Conservation (phyloP, 177 flowering plant genomes). For the Vitis hybrid region DNA sequence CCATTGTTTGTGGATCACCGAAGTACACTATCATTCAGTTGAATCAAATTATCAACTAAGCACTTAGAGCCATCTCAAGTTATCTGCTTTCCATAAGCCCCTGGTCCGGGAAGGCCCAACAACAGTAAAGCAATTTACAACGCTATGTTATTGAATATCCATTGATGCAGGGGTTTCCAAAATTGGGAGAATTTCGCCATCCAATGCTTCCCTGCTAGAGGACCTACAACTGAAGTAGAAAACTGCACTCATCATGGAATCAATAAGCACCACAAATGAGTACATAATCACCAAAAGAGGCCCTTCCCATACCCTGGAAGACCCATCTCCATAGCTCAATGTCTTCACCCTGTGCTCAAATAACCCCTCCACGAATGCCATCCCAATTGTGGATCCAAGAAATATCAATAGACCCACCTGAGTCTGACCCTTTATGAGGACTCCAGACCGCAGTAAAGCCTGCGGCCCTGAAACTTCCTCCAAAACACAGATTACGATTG, state of each 20-base stretch:
- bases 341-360: slow-evolving; percentile 97
- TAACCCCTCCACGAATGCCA: slow-evolving; percentile 87
- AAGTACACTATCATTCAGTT: too few species aligned
- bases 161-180: slow-evolving; percentile 37
- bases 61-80: too few species aligned
- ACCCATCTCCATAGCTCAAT: slow-evolving; percentile 96
- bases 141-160: slow-evolving; percentile 6
- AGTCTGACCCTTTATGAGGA: slow-evolving; percentile 84
- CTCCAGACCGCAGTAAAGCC: slow-evolving; percentile 70
- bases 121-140: too few species aligned
- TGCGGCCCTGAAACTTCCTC: slow-evolving; percentile 87
- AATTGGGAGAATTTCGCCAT: slow-evolving; percentile 37
- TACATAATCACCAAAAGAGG: slow-evolving; percentile 92
- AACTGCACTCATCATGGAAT: slow-evolving; percentile 93
- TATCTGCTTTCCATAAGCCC: too few species aligned
- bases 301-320: slow-evolving; percentile 98
- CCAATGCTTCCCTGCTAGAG: slow-evolving; percentile 43
- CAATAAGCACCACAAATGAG: slow-evolving; percentile 85
- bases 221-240: slow-evolving; percentile 94
- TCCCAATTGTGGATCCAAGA: slow-evolving; percentile 85
- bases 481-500: slow-evolving; percentile 73
- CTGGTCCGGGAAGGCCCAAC: too few species aligned
- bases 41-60: too few species aligned
- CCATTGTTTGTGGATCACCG: too few species aligned
- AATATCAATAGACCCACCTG: slow-evolving; percentile 88